Percentiles rank a stretch among this genome's conserved stretches.
Evolutionary conservation across 305 asterid genomes (phyloP).

Genomic region (Fraxinus xanthoxyloides): DNA sequence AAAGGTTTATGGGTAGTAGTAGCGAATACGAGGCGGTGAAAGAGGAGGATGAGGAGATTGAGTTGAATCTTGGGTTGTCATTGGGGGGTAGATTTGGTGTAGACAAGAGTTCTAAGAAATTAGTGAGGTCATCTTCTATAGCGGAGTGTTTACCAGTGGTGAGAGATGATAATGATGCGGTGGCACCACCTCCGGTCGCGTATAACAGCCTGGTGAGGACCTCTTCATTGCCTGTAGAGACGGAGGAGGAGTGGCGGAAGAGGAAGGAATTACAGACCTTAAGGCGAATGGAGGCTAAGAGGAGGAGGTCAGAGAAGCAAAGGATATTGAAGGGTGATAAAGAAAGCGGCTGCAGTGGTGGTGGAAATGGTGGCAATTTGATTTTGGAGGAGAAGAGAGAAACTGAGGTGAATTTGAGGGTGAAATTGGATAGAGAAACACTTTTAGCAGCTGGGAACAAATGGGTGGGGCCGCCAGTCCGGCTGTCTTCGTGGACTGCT

Average conservation of each 20-base stretch:
- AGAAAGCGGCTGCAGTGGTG: conserved; percentile 27
- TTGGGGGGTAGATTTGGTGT: conserved; percentile 94
- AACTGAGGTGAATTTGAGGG: conserved; percentile 53
- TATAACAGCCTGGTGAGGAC: conserved; percentile 51
- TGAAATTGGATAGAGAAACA: conserved; percentile 48
- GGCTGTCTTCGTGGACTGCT: conserved; percentile 29
- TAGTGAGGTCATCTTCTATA: conserved; percentile 69
- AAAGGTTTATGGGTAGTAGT: conserved; percentile 59
- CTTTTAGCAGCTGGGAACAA: conserved; percentile 25
- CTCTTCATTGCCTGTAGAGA: conserved; percentile 81
- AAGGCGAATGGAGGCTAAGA: conserved; percentile 91
- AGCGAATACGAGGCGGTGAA: conserved; percentile 22
- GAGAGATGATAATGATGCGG: conserved; percentile 54
- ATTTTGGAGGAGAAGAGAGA: conserved; percentile 53
- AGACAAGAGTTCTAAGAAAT: conserved; percentile 52
- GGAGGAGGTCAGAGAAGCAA: conserved; percentile 85
- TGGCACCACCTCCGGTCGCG: conserved; percentile 34
- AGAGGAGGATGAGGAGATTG: conserved; percentile 44
- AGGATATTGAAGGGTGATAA: conserved; percentile 50
- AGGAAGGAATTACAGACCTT: conserved; percentile 82
- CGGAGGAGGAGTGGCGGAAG: conserved; percentile 93
- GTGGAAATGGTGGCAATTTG: conserved; percentile 30
- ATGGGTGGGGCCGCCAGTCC: conserved; percentile 23
- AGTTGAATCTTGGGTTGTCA: conserved; percentile 90
- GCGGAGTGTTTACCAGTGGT: conserved; percentile 68